Evolutionary conservation across 2,329 filamentous ascomycete genomes (phyloP).

Genomic region (Aphanocladium album): DNA sequence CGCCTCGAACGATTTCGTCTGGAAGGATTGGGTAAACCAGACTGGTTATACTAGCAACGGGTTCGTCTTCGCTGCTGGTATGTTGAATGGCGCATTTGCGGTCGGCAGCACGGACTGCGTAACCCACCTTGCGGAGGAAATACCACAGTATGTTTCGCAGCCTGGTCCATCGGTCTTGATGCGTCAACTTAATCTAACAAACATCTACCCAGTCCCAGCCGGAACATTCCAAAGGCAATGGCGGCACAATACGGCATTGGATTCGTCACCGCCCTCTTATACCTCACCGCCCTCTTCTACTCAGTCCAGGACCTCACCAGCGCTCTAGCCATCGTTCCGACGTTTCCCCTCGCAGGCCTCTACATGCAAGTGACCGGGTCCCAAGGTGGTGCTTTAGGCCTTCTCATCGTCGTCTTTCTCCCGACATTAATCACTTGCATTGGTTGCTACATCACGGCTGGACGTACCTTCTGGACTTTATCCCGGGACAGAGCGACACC

Average conservation of each 20-base stretch:
- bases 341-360: slow-evolving; percentile 62
- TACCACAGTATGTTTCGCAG: slow-evolving; percentile 24
- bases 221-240: slow-evolving; percentile 51
- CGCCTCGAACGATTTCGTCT: neutral
- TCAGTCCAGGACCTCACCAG: slow-evolving; percentile 45
- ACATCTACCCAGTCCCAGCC: slow-evolving; percentile 15
- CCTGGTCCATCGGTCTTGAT: neutral
- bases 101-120: slow-evolving; percentile 56
- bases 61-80: neutral
- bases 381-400: slow-evolving; percentile 43
- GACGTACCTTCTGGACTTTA: slow-evolving; percentile 36
- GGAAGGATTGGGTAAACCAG: neutral
- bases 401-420: slow-evolving; percentile 39
- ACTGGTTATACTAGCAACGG: neutral
- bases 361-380: slow-evolving; percentile 56
- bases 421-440: slow-evolving; percentile 32
- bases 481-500: slow-evolving; percentile 36
- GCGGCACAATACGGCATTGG: slow-evolving; percentile 45
- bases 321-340: slow-evolving; percentile 43
- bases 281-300: slow-evolving; percentile 53
- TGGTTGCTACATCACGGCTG: slow-evolving; percentile 34
- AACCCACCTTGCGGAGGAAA: slow-evolving; percentile 52
- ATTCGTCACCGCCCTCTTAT: slow-evolving; percentile 48
- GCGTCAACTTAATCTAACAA: neutral
- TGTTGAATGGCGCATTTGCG: slow-evolving; percentile 52